A percentile compares a stretch with the other conserved stretches of the same genome.
These are phyloP conservation scores for Cytospora piceae DNA, from an alignment of 2,329 filamentous ascomycete genomes.

Conservation along the genomic window DNA sequence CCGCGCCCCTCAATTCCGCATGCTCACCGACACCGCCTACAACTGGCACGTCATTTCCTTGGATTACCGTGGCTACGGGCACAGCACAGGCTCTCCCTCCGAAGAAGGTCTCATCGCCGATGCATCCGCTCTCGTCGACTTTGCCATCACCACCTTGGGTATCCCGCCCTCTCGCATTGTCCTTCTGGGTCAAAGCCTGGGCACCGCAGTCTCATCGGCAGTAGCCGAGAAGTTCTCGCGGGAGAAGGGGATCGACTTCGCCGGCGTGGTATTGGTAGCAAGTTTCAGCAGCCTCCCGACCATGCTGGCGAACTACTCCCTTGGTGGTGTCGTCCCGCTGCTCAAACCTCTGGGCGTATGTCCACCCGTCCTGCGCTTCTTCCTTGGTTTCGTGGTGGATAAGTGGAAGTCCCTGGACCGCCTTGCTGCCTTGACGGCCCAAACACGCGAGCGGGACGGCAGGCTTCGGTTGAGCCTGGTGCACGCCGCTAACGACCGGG, in stretches of 20 bases:
- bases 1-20: slow-evolving; percentile 77
- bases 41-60: slow-evolving; percentile 82
- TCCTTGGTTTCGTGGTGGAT: slow-evolving; percentile 72
- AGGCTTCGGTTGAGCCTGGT: slow-evolving; percentile 70
- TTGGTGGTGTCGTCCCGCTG: slow-evolving; percentile 77
- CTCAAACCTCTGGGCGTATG: slow-evolving; percentile 74
- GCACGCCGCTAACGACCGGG: slow-evolving; percentile 78
- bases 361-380: slow-evolving; percentile 63
- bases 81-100: slow-evolving; percentile 76
- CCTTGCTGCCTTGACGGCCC: slow-evolving; percentile 59
- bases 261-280: slow-evolving; percentile 77
- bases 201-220: slow-evolving; percentile 80
- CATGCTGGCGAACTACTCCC: slow-evolving; percentile 76
- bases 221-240: slow-evolving; percentile 70
- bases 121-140: slow-evolving; percentile 73
- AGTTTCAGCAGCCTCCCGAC: slow-evolving; percentile 76
- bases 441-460: slow-evolving; percentile 50
- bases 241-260: slow-evolving; percentile 67
- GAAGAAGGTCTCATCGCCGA: slow-evolving; percentile 84
- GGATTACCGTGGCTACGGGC: slow-evolving; percentile 88
- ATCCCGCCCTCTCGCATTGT: slow-evolving; percentile 75
- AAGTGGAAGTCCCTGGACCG: slow-evolving; percentile 76
- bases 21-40: slow-evolving; percentile 68
- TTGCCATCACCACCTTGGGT: slow-evolving; percentile 65
- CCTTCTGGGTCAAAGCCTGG: slow-evolving; percentile 83